Evolutionary conservation across 1,284 basidiomycete genomes (phyloP).

Genomic region (Kalmanozyma brasiliensis): DNA sequence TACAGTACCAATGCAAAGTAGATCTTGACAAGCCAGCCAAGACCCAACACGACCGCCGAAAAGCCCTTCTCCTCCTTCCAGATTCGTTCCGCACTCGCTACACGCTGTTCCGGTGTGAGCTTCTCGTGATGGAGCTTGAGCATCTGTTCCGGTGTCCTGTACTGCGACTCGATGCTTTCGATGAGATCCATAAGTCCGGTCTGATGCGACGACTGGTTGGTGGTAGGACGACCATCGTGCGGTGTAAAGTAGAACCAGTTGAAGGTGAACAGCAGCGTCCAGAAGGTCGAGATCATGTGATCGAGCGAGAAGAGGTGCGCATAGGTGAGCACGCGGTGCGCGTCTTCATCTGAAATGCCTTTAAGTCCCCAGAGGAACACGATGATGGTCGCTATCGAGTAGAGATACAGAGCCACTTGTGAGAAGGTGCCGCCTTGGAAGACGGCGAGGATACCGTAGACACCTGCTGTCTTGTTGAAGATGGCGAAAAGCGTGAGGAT

Average conservation of each 20-base stretch:
- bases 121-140: constrained; percentile 60
- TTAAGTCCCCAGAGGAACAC: constrained; percentile 88
- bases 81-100: constrained; percentile 68
- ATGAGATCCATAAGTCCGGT: constrained; percentile 66
- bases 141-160: constrained; percentile 58
- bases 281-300: constrained; percentile 89
- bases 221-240: constrained; percentile 76
- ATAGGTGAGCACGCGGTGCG: constrained; percentile 79
- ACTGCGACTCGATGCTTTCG: constrained; percentile 63
- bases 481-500: constrained; percentile 70
- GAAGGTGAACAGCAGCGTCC: constrained; percentile 89
- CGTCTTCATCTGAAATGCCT: constrained; percentile 76
- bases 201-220: constrained; percentile 58
- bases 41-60: constrained; percentile 79
- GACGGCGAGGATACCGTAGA: constrained; percentile 93
- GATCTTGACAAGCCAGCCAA: constrained; percentile 91
- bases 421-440: constrained; percentile 86
- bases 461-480: constrained; percentile 96
- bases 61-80: constrained; percentile 91
- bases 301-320: constrained; percentile 92
- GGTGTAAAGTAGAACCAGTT: constrained; percentile 89
- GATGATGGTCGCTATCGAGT: constrained; percentile 84
- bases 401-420: constrained; percentile 83
- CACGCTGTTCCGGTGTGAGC: constrained; percentile 68
- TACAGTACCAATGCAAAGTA: constrained; percentile 92